These are phyloP conservation scores for Blumeriella jaapii DNA, from an alignment of 2,329 filamentous ascomycete genomes.

Conservation along the genomic window DNA sequence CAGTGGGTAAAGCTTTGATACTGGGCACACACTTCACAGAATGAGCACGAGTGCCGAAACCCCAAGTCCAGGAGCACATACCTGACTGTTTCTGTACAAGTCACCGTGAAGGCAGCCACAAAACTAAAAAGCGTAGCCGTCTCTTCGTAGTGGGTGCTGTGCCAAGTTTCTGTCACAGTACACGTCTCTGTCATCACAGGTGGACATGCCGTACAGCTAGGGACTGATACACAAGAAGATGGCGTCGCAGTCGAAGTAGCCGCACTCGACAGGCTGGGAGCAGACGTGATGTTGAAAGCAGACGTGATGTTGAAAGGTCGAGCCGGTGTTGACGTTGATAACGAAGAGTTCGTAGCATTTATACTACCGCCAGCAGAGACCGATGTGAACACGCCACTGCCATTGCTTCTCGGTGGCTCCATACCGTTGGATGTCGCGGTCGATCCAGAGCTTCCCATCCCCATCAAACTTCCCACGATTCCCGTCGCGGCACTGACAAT, in stretches of 20 bases:
- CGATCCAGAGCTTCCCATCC: neutral
- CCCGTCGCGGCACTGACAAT: constrained; percentile 11
- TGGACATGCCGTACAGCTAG: constrained; percentile 9
- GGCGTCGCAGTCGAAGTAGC: neutral
- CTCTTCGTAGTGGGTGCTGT: constrained; percentile 16
- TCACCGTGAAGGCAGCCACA: constrained; percentile 16
- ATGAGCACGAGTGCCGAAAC: neutral
- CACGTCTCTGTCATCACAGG: constrained; percentile 12
- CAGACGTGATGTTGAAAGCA: constrained; percentile 5
- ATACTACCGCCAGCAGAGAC: no score
- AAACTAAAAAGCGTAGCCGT: constrained; percentile 18
- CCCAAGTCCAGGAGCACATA: constrained; percentile 1
- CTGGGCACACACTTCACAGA: constrained; percentile 7
- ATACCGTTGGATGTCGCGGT: no score
- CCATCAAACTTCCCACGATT: constrained; percentile 12
- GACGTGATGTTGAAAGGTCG: neutral
- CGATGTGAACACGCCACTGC: neutral
- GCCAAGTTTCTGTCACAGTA: constrained; percentile 20
- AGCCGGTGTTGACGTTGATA: neutral
- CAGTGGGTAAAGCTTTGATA: constrained; percentile 2
- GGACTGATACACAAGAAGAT: constrained; percentile 1
- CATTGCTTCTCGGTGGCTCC: neutral
- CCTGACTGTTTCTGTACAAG: constrained; percentile 18
- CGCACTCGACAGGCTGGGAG: neutral
- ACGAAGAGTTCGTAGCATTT: neutral